Evolutionary conservation across 768 basidiomycete genomes (phyloP), one percentile per base, ranked within the genome.

Genomic region (Serpula lacrymans): DNA sequence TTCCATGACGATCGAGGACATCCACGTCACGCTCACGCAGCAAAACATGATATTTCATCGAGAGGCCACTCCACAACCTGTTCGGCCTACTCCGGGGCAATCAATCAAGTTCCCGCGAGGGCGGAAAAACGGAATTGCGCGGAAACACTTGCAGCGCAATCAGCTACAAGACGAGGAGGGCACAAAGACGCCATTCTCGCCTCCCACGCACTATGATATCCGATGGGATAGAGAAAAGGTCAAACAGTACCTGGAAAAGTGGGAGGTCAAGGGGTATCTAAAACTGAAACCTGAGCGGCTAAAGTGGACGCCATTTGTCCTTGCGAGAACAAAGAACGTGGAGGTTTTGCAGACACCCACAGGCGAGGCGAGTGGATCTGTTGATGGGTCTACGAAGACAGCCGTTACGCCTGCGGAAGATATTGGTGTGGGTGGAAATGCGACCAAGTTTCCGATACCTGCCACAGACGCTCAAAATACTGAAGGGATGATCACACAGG

Each of bases 241-340:
- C 35, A 66, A 72, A 14, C 70, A 69, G 41, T 87, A 84, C 58
- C 46, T 96, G 41, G 65, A 64, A 29, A 72, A 71, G 39, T 88
- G 88, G 80, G 82, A 85, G 46, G 59, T 64, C 30, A 96, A 93
- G 63, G 87, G 85, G 4, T 87, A 91, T 51, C 54, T 92, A 45
- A 75, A 63, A 49, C 68, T 90, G 42, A 78, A 76, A 49, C 83
- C 92, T 1, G 91, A 95, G 54, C 81, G 81, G 59, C 72, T 98
- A 46, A 92, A 90, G 55, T 99, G 95, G 88, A 94, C 84, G 47
- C 95, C 95, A 20, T 98, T 95, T 63, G 66, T 96, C 27, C 62
- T 91, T 31, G 70, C 82, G 5, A 68, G 77, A 38, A 63, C 59
- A 30, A 60, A 58, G 47, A 56, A 52, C n/a, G 55, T 46, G 10